phyloP scores from a whole-genome alignment of 2,329 filamentous ascomycete species.

The Daldinia sp. region DNA sequence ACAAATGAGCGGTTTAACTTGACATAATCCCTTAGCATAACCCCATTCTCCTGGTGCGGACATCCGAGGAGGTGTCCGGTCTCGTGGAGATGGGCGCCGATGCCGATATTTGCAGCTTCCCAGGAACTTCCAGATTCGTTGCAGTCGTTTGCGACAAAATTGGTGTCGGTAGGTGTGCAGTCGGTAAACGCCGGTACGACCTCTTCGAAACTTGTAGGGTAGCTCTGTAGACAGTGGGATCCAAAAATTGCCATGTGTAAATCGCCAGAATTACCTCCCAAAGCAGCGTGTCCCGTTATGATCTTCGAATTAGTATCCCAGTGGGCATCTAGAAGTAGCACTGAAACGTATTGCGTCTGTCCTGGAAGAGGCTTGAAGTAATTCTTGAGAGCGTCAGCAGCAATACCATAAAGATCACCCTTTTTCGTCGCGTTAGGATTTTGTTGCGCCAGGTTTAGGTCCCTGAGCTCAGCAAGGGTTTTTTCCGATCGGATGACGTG shows the following conservation, averaged over 20 bases:
- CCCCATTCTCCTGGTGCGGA: slow-evolving; percentile 87
- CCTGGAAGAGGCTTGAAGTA: slow-evolving; percentile 81
- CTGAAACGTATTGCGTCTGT: slow-evolving; percentile 89
- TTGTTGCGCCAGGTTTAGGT: slow-evolving; percentile 83
- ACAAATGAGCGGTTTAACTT: slow-evolving; percentile 86
- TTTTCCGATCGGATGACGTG: slow-evolving; percentile 86
- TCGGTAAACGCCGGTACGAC: slow-evolving; percentile 90
- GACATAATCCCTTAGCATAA: slow-evolving; percentile 92
- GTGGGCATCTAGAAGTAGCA: slow-evolving; percentile 86
- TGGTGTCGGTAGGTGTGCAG: slow-evolving; percentile 87
- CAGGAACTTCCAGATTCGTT: slow-evolving; percentile 90
- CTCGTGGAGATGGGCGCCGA: slow-evolving; percentile 93
- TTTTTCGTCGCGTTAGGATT: slow-evolving; percentile 75
- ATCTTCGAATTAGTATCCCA: slow-evolving; percentile 81
- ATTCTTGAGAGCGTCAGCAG: slow-evolving; percentile 79
- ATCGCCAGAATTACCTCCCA: slow-evolving; percentile 80
- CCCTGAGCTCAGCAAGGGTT: slow-evolving; percentile 85
- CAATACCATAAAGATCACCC: slow-evolving; percentile 81
- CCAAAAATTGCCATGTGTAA: slow-evolving; percentile 90
- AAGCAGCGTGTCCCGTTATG: slow-evolving; percentile 83
- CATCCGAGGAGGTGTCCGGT: slow-evolving; percentile 91
- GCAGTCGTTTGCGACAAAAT: slow-evolving; percentile 84
- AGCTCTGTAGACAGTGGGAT: slow-evolving; percentile 91
- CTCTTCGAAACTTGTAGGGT: slow-evolving; percentile 89
- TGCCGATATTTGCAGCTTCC: slow-evolving; percentile 95